Conservation (phyloP, 192 early-diverging fungal genomes). For the Lobulomyces angularis region DNA sequence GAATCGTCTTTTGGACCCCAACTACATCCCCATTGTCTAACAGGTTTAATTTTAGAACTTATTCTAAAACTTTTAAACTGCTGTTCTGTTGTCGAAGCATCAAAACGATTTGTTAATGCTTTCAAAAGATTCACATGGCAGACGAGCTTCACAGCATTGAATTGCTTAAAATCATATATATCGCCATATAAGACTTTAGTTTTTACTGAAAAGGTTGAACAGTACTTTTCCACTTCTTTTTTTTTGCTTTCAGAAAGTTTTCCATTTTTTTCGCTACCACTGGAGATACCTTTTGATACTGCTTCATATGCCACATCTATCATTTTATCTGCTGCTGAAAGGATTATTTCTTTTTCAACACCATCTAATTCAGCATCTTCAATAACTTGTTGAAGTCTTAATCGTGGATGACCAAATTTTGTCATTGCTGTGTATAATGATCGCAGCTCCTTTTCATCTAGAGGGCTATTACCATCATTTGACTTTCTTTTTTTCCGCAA, state of each 20-base stretch:
- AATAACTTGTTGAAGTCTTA: constrained; percentile 70
- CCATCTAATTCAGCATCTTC: constrained; percentile 64
- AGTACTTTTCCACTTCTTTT: too few species aligned
- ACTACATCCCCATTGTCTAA: constrained; percentile 56
- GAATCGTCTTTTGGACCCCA: constrained; percentile 93
- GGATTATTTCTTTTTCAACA: too few species aligned
- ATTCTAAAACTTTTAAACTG: constrained; percentile 68
- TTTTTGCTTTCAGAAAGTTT: too few species aligned
- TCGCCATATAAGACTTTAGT: too few species aligned
- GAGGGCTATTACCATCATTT: constrained; percentile 14
- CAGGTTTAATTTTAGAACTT: constrained; percentile 63
- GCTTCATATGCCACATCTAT: too few species aligned
- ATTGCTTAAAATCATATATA: constrained; percentile 6
- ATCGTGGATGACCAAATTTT: constrained; percentile 71
- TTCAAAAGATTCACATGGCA: constrained; percentile 63
- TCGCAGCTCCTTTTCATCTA: constrained; percentile 73
- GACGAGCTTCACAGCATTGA: constrained; percentile 75
- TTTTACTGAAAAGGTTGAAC: constrained; percentile 19
- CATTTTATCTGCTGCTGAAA: too few species aligned
- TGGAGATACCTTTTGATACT: too few species aligned
- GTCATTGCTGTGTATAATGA: constrained; percentile 66
- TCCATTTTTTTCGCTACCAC: too few species aligned
- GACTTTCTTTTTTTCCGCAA: constrained; percentile 12
- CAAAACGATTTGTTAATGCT: constrained; percentile 49
- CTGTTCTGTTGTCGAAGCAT: constrained; percentile 14